These are phyloP conservation scores for Botryobasidium botryosum DNA, from an alignment of 768 basidiomycete species.

Conservation along the genomic window DNA sequence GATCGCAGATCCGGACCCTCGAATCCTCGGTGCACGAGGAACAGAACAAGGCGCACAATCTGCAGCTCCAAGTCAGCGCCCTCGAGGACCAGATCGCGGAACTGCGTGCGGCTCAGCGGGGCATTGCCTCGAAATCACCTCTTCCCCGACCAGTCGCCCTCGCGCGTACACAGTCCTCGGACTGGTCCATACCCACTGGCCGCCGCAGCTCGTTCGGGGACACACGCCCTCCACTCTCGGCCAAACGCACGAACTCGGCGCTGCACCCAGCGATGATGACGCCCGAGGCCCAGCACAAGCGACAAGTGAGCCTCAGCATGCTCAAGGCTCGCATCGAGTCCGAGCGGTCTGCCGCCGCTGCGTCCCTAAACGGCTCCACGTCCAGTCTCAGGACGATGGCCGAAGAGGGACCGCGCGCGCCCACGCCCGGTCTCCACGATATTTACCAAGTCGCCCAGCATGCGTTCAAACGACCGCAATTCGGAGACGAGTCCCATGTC, in stretches of 20 bases:
- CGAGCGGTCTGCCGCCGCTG: constrained; percentile 33
- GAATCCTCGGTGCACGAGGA: constrained; percentile 60
- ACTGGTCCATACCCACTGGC: constrained; percentile 28
- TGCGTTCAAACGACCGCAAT: constrained; percentile 38
- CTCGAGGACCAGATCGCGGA: constrained; percentile 51
- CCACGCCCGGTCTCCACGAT: constrained; percentile 15
- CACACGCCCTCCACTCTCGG: constrained; percentile 24
- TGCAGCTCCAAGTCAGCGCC: constrained; percentile 47
- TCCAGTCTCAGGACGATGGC: constrained; percentile 30
- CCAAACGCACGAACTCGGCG: constrained; percentile 21
- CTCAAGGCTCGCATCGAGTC: constrained; percentile 81
- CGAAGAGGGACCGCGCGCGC: constrained; percentile 24
- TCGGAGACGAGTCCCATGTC: constrained; percentile 74
- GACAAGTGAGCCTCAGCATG: constrained; percentile 73
- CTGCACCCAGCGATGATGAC: constrained; percentile 39
- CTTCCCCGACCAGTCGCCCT: constrained; percentile 19
- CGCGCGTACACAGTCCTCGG: neutral
- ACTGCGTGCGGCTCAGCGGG: constrained; percentile 17
- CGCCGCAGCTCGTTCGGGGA: no score
- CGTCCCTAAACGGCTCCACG: constrained; percentile 25
- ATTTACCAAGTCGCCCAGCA: constrained; percentile 1
- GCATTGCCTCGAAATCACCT: constrained; percentile 24
- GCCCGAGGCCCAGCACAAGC: constrained; percentile 64
- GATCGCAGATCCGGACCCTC: constrained; percentile 60
- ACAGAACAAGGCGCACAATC: constrained; percentile 44